Base-by-base conservation (phyloP, 225 moss, liverwort and hornwort genomes). In the Neckera pumila region DNA sequence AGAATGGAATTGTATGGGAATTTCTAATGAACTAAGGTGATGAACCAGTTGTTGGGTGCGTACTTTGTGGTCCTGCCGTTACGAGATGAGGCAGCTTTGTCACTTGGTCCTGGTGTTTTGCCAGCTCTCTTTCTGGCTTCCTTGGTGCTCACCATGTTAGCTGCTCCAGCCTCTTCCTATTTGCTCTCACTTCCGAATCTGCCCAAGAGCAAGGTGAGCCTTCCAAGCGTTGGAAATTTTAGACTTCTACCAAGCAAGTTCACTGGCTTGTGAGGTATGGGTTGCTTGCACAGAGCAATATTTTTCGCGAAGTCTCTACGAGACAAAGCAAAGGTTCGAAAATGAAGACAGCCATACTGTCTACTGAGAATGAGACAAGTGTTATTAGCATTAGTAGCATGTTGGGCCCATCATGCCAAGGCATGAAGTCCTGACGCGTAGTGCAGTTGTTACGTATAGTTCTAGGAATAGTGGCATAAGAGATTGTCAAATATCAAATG, bases 31-130 rank as follows among this genome's bases (percentile, higher is more conserved):
- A n/a, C 38, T 70, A 85, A 78, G 65, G 86, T 80, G 88, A 67
- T 90, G 87, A 84, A 81, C 54, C 92, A 94, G 93, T 92, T 94
- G 90, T 92, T 94, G 83, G 88, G 91, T 59, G 94, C 94, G 57
- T 94, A 93, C 76, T 94, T 93, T 92, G 93, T 94, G 91, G 93
- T 94, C 45, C 77, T 94, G 86, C 94, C 94, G 40, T 83, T 94
- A 80, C 89, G 93, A 88, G 94, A 94, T 91, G 94, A 94, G 90
- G 94, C 94, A 57, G 94, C 94, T 62, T 86, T 94, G 79, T 94
- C 94, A 86, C 91, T 94, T 77, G 94, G 93, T 40, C 72, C 93
- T 83, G 89, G 93, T 76, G 91, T 86, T 87, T 90, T 94, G 91
- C 94, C 94, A 86, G 84, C 90, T 79, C 91, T 94, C 75, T 94